Evolutionary conservation across 306 rosid genomes (phyloP).

Genomic region (Fragaria nilgerrensis): DNA sequence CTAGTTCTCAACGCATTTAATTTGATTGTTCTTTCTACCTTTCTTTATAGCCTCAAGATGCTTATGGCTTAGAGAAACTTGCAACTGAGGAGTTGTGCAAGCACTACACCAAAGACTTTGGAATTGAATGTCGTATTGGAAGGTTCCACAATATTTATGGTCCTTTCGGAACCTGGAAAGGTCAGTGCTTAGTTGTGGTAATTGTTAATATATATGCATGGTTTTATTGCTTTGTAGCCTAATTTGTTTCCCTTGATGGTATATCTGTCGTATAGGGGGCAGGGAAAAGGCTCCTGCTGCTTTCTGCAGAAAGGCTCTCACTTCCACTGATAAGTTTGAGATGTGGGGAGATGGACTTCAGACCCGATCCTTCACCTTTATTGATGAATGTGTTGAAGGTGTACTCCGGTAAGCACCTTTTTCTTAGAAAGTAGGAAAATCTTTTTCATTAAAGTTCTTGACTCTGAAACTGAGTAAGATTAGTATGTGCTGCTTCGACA

Average conservation of each 20-base stretch:
- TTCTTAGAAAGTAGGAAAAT: neutral
- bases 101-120: conserved; percentile 91
- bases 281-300: conserved; percentile 99
- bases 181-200: conserved; percentile 36
- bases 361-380: conserved; percentile 95
- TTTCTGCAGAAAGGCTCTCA: conserved; percentile 78
- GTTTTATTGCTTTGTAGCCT: conserved; percentile 19
- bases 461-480: neutral
- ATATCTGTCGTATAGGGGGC: conserved; percentile 56
- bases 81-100: conserved; percentile 99
- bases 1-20: conserved; percentile 18
- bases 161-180: conserved; percentile 99
- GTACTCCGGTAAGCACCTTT: conserved; percentile 70
- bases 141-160: conserved; percentile 98
- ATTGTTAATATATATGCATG: neutral
- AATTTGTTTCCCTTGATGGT: conserved; percentile 22
- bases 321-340: conserved; percentile 82
- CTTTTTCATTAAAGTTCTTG: neutral
- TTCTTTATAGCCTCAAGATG: conserved; percentile 89
- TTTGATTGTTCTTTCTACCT: conserved; percentile 12
- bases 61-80: conserved; percentile 98
- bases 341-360: conserved; percentile 99
- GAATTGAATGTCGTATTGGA: conserved; percentile 92
- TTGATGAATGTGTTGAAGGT: conserved; percentile 99
- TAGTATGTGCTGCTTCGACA: neutral